A percentile compares a stretch with the other conserved stretches of the same genome.
These are phyloP conservation scores for Boehmeria nivea DNA, from an alignment of 306 rosid species.

Conservation along the genomic window DNA sequence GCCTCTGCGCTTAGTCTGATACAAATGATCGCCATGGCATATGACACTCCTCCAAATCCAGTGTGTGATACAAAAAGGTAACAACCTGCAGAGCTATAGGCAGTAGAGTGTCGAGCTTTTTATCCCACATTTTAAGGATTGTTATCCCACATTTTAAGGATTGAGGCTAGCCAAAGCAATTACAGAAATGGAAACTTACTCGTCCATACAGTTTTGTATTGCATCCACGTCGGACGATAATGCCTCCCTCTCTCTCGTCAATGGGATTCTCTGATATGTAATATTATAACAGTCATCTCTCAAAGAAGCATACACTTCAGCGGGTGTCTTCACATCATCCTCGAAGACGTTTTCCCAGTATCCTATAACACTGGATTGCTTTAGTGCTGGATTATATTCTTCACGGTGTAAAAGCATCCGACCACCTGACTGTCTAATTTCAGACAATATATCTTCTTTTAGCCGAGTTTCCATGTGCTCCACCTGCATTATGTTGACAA, in stretches of 20 bases:
- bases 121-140: neutral
- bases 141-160: slow-evolving; percentile 3
- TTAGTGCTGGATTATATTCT: slow-evolving; percentile 62
- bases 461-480: slow-evolving; percentile 83
- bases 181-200: slow-evolving; percentile 39
- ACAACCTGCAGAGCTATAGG: slow-evolving; percentile 67
- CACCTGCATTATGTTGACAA: slow-evolving; percentile 56
- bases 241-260: slow-evolving; percentile 78
- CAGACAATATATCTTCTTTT: slow-evolving; percentile 78
- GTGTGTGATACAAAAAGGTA: slow-evolving; percentile 88
- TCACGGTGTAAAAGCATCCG: slow-evolving; percentile 80
- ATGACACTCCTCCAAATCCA: slow-evolving; percentile 87
- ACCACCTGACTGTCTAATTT: slow-evolving; percentile 67
- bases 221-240: slow-evolving; percentile 76
- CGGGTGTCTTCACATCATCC: slow-evolving; percentile 80
- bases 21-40: slow-evolving; percentile 81
- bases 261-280: slow-evolving; percentile 62
- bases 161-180: neutral
- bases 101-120: slow-evolving; percentile 15
- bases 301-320: slow-evolving; percentile 67
- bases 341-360: slow-evolving; percentile 69
- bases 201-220: slow-evolving; percentile 62
- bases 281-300: slow-evolving; percentile 60
- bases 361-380: slow-evolving; percentile 68
- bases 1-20: slow-evolving; percentile 52